Evolutionary conservation across 208 protist genomes (phyloP).

Genomic region (Crithidia fasciculata): DNA sequence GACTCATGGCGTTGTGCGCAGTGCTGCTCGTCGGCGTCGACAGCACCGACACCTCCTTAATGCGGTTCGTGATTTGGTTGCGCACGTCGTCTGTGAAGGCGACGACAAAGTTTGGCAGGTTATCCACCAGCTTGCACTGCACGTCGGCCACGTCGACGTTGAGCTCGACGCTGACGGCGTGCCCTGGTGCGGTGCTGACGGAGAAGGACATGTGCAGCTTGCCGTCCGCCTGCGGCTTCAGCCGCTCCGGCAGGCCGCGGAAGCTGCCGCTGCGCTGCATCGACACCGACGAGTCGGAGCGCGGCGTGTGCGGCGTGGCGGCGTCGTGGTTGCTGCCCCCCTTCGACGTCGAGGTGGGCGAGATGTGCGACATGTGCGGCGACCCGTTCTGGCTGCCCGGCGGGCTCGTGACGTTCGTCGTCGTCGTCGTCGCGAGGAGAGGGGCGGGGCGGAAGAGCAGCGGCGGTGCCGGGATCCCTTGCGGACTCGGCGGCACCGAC

Average conservation of each 20-base stretch:
- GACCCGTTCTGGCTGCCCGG: slow-evolving; percentile 24
- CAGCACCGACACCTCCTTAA: slow-evolving; percentile 62
- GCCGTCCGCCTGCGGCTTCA: slow-evolving; percentile 60
- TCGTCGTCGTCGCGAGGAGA: background rate
- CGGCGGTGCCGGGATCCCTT: slow-evolving; percentile 37
- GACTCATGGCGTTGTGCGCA: slow-evolving; percentile 2
- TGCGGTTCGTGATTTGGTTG: slow-evolving; percentile 59
- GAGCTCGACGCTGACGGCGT: slow-evolving; percentile 71
- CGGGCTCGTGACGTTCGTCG: slow-evolving; percentile 5
- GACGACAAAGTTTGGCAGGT: slow-evolving; percentile 77
- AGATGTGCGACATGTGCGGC: slow-evolving; percentile 27
- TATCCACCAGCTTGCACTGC: slow-evolving; percentile 76
- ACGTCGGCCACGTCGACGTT: slow-evolving; percentile 80
- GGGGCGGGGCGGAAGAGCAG: slow-evolving; percentile 24
- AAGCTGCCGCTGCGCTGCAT: slow-evolving; percentile 36
- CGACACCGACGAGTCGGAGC: slow-evolving; percentile 33
- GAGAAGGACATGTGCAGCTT: slow-evolving; percentile 76
- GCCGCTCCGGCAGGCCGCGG: slow-evolving; percentile 24
- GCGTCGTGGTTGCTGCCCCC: slow-evolving; percentile 26
- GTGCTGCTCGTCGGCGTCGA: slow-evolving; percentile 11
- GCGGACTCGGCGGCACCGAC: slow-evolving; percentile 24
- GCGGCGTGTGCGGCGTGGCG: slow-evolving; percentile 28
- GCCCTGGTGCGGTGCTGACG: slow-evolving; percentile 60
- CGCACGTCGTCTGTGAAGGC: slow-evolving; percentile 77
- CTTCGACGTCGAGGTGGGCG: slow-evolving; percentile 24